A percentile compares a stretch with the other conserved stretches of the same genome.
phyloP scores from a whole-genome alignment of 345 rosid genomes.

The Streptanthus diversifolius region DNA sequence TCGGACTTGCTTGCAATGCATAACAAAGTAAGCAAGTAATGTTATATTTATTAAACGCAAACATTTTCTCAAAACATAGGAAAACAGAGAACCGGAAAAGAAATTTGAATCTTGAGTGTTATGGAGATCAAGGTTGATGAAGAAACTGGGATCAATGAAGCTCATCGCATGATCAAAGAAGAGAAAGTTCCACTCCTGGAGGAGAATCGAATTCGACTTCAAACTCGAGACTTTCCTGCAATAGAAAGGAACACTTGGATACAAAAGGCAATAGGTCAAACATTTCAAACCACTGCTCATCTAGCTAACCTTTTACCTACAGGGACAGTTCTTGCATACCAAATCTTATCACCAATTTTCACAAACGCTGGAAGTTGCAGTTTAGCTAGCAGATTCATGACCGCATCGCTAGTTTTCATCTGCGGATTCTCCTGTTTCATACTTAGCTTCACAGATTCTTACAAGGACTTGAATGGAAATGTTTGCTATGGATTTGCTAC shows the following conservation, averaged over 20 bases:
- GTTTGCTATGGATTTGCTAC: constrained; percentile 73
- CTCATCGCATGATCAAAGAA: neutral
- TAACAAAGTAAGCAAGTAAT: neutral
- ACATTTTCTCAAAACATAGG: constrained; percentile 6
- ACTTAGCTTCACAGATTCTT: constrained; percentile 72
- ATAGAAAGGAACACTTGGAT: constrained; percentile 41
- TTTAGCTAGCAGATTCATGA: constrained; percentile 52
- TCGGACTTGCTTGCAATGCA: neutral
- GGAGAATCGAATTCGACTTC: neutral
- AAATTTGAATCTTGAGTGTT: neutral
- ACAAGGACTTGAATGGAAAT: constrained; percentile 62
- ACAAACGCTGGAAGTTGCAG: constrained; percentile 68
- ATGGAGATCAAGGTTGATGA: constrained; percentile 31
- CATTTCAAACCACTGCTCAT: constrained; percentile 78
- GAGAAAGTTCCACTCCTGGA: constrained; percentile 27
- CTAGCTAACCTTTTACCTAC: constrained; percentile 86
- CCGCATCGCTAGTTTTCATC: constrained; percentile 44
- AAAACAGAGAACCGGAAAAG: neutral
- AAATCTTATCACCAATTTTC: constrained; percentile 67
- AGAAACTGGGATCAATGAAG: constrained; percentile 7
- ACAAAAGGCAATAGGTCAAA: constrained; percentile 72
- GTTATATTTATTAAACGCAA: neutral
- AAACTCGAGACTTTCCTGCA: constrained; percentile 30
- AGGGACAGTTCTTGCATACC: constrained; percentile 84
- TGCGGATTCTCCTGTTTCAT: constrained; percentile 80